Evolutionary conservation across 176 grass and related monocot species (phyloP), one percentile per base, ranked within the genome.

Genomic region (Hyparrhenia diplandra): DNA sequence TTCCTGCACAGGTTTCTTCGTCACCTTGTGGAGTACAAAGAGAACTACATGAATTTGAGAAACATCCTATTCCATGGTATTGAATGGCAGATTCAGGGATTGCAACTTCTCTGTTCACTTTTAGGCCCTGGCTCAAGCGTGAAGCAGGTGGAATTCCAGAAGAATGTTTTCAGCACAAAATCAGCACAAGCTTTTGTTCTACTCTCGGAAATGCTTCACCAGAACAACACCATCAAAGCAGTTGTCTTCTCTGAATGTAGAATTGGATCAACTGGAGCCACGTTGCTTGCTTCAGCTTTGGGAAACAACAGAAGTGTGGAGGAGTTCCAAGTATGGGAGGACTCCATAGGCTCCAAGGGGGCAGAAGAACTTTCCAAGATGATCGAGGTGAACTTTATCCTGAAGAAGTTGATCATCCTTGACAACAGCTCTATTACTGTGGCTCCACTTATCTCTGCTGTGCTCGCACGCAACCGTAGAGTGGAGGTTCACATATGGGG

Each of bases 401-500:
- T 98, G 67, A 93, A 88, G 76, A 36, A 89, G 73, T 67, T 98
- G 65, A 76, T 90, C 59, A 81, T 95, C 60, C 75, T 98, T 76
- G 95, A 98, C 74, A 91, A 91, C 27, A 85, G 84, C 46, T 88
- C 86, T 29, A 84, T 95, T 69, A 59, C 92, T 13, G 86, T 90
- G 13, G 85, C 95, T 47, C 92, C 92, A 2, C 83, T 98, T 65
- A 89, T 98, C 83, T 89, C 92, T 81, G 82, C 92, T 75, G 86
- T 93, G 39, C 69, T 95, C 72, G 88, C 90, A 78, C 81, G 90
- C 64, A 98, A 89, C 74, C 86, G 92, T 9, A 91, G 64, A 60
- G 55, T 89, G 49, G 95, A 98, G 82, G 88, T 95, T 80, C 95
- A 98, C 75, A 84, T 95, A 47, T 98, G 95, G 92, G 88, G 88